Conservation (phyloP, 257 asterid genomes). For the Gentiana macrophylla region DNA sequence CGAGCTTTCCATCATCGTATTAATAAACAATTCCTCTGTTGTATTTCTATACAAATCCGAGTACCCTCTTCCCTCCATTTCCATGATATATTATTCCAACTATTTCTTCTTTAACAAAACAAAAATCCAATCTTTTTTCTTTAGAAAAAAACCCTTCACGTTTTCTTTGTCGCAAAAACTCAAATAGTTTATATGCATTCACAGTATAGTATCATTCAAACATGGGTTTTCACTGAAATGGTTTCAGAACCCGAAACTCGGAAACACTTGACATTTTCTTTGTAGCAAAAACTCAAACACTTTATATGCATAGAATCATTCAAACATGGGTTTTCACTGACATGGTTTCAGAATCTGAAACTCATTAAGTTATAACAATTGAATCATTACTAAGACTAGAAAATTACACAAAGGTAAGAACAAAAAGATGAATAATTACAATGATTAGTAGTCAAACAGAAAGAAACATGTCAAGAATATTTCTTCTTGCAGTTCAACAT, state of each 20-base stretch:
- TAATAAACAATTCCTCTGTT: conserved; percentile 72
- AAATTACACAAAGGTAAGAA: background rate
- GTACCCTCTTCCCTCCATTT: conserved; percentile 66
- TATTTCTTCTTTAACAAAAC: background rate
- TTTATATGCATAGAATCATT: background rate
- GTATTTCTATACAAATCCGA: conserved; percentile 59
- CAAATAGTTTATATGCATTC: too few relatives aligned
- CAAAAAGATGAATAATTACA: background rate
- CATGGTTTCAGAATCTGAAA: background rate
- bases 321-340: background rate
- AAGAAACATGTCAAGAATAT: conserved; percentile 2
- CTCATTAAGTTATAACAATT: background rate
- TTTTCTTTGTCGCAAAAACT: background rate
- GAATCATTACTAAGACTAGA: background rate
- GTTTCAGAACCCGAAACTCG: background rate
- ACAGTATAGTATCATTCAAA: too few relatives aligned
- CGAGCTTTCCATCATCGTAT: conserved; percentile 68
- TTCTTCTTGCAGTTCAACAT: too few relatives aligned
- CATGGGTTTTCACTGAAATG: background rate
- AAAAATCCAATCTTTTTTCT: background rate
- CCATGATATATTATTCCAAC: conserved; percentile 10
- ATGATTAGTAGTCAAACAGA: conserved; percentile 1
- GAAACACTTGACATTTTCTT: too few relatives aligned
- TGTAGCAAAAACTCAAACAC: too few relatives aligned
- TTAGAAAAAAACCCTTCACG: background rate